phyloP scores from a whole-genome alignment of 305 asterid species.

The Fraxinus sp. region DNA sequence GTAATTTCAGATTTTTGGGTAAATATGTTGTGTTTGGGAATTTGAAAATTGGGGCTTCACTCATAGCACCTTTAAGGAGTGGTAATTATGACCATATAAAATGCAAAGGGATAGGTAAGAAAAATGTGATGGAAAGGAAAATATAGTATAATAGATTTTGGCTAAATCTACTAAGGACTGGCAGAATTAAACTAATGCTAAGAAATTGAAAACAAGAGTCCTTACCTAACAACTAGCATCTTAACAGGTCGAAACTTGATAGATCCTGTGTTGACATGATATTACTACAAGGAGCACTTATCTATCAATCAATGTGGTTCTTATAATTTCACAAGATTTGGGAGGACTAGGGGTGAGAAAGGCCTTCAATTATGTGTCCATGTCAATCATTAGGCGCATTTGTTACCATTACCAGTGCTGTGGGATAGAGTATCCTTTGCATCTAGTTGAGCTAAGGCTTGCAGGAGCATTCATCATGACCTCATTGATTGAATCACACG shows the following conservation, averaged over 20 bases:
- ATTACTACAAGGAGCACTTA: not conserved
- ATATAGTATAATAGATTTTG: not conserved
- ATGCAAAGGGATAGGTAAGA: not conserved
- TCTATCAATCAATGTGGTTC: not conserved
- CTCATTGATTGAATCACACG: not conserved
- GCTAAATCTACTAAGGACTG: not conserved
- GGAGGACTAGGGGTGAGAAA: not conserved
- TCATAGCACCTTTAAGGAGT: not conserved
- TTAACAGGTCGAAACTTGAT: not conserved
- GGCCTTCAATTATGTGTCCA: not conserved
- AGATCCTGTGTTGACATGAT: not conserved
- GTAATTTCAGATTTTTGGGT: not conserved
- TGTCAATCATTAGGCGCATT: not conserved
- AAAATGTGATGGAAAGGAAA: not conserved
- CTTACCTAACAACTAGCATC: not conserved
- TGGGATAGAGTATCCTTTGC: not conserved
- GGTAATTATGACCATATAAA: not conserved
- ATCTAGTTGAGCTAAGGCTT: not conserved
- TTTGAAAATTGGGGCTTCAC: not conserved
- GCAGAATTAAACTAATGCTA: not conserved
- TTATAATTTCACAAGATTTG: not conserved
- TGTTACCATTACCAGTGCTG: not conserved
- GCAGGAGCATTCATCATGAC: not conserved
- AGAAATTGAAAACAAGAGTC: not conserved
- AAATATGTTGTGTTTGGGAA: not conserved